These are phyloP conservation scores for Cladosporium sp. DNA, from an alignment of 2,329 filamentous ascomycete species.

Conservation along the genomic window DNA sequence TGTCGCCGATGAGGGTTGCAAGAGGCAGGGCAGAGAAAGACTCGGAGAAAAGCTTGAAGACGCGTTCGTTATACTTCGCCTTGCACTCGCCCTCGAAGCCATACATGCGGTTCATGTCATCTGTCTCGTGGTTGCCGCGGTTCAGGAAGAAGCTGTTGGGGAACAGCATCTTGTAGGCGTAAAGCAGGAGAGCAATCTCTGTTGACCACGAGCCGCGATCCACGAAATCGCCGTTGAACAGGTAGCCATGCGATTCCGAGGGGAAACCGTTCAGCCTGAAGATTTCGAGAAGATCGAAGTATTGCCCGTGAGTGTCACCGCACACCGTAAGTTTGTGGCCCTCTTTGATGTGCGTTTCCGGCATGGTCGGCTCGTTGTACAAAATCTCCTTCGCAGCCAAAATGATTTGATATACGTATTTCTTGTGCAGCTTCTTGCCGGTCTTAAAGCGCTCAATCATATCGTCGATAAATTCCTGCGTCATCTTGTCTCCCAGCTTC, in stretches of 20 bases:
- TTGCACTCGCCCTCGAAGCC: conserved; percentile 98
- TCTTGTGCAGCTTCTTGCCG: conserved; percentile 89
- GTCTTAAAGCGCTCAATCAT: conserved; percentile 95
- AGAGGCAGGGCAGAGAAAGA: conserved; percentile 91
- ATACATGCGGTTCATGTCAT: conserved; percentile 98
- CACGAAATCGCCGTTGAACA: conserved; percentile 99
- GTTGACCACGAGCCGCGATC: conserved; percentile 96
- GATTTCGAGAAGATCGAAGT: conserved; percentile 93
- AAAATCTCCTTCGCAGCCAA: conserved; percentile 83
- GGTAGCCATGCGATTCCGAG: conserved; percentile 78
- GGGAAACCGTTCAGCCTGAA: conserved; percentile 87
- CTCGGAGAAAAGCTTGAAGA: conserved; percentile 97
- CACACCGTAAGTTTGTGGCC: conserved; percentile 84
- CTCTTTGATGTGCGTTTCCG: conserved; percentile 75
- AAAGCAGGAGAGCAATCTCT: conserved; percentile 90
- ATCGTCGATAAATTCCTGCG: conserved; percentile 91
- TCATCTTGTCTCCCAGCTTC: conserved; percentile 74
- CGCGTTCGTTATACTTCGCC: conserved; percentile 91
- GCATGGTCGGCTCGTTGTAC: conserved; percentile 92
- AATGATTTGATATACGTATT: conserved; percentile 97
- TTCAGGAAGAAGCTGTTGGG: conserved; percentile 83
- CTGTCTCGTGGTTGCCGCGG: conserved; percentile 93
- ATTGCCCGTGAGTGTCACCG: conserved; percentile 97
- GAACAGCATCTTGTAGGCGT: conserved; percentile 93
- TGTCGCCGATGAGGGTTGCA: conserved; percentile 83